Evolutionary conservation across 2,329 filamentous ascomycete species (phyloP), one percentile per base, ranked within the genome.

Genomic region (Claviceps arundinis): DNA sequence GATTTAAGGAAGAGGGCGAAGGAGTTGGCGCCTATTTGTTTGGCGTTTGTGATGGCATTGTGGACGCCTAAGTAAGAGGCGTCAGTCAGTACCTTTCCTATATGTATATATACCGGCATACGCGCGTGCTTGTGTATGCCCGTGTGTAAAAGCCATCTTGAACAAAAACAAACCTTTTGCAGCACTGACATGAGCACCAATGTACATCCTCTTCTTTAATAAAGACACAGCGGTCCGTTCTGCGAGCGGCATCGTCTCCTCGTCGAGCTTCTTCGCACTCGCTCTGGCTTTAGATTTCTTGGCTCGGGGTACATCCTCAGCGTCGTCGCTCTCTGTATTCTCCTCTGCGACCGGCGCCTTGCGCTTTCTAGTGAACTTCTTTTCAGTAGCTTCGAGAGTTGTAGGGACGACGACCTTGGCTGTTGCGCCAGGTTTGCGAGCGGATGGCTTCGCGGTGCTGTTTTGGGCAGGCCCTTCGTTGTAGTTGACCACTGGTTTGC

Each of bases 1-100:
- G 88, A 95, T 66, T 97, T 97, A 59, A 98, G 77, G 70, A 98
- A 98, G 19, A 97, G 75, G 4, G 93, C 93, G 60, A 97, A 95
- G 9, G 90, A 82, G 65, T 97, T 98, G 56, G 86, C 90, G 50
- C 90, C 90, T 57, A 95, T 89, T 48, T 89, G 78, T 1, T 84
- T 64, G 45, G 85, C 80, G 60, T 95, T 95, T 22, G 76, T 73
- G 54, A 97, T 76, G 0, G 90, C 78, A 66, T 97, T 96, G 53
- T 96, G 89, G 0, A 97, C 87, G 50, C 90, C 87, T 90, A 59
- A 22, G 13, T 19, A 16, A 11, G 17, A 13, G 44, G 24, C 4
- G 24, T 30, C 14, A 17, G 24, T 30, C 14, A 17, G 9, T 17
- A 34, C 30, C 30, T 11, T 34, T 34, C 30, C 30, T 34, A 8